Evolutionary conservation across 2,329 filamentous ascomycete species (phyloP).

Genomic region (Nemania sp.): DNA sequence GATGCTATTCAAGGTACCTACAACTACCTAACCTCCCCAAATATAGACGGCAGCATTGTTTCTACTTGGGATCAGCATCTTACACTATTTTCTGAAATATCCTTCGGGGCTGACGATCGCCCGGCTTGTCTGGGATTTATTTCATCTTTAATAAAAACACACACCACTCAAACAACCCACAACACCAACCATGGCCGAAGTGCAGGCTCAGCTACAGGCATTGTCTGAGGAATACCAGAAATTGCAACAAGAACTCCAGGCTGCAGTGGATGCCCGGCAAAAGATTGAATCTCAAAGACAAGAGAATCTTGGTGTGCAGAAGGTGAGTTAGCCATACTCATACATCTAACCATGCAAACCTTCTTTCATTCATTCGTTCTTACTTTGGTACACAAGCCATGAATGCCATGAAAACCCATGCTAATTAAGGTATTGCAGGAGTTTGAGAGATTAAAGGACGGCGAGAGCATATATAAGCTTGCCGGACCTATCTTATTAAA

Average conservation of each 20-base stretch:
- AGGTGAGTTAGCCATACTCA: slow-evolving; percentile 61
- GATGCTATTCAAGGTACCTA: neutral
- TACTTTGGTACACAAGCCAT: neutral
- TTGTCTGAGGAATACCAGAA: slow-evolving; percentile 90
- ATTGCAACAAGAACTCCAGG: slow-evolving; percentile 87
- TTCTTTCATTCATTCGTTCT: neutral
- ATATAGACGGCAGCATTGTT: neutral
- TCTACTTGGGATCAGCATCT: neutral
- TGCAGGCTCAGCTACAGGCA: slow-evolving; percentile 81
- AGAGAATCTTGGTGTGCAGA: slow-evolving; percentile 89
- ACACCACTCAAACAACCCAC: neutral
- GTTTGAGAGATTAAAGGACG: slow-evolving; percentile 81
- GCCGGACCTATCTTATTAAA: slow-evolving; percentile 93
- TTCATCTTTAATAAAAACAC: neutral
- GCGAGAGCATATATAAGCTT: slow-evolving; percentile 94
- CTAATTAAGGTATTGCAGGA: slow-evolving; percentile 65
- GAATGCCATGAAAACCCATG: neutral
- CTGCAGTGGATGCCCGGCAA: slow-evolving; percentile 81
- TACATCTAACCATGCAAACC: neutral
- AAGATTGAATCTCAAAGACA: slow-evolving; percentile 94
- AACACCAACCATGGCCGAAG: slow-evolving; percentile 69
- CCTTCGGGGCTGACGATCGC: neutral
- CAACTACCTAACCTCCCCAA: neutral
- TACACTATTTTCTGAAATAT: neutral
- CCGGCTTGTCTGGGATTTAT: neutral